Base-by-base conservation (phyloP, 2,329 filamentous ascomycete species). In the Fusarium pseudonygamai region DNA sequence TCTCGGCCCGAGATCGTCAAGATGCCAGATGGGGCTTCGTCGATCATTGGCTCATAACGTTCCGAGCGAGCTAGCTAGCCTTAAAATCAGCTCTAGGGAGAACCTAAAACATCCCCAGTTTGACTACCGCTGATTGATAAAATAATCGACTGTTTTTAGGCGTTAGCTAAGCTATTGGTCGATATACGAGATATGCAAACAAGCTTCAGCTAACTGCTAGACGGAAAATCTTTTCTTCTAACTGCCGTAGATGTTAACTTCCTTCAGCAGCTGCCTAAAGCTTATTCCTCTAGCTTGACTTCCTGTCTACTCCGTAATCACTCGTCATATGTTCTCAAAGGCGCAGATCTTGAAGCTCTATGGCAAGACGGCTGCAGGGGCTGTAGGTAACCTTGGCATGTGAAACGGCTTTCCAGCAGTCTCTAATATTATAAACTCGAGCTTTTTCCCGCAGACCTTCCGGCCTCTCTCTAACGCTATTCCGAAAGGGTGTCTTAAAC, bases 131-230 rank as follows among this genome's bases (percentile, higher is more conserved):
- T 7, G 6, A 46, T 46, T 16, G 24, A 46, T 7, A 46, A 28
- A 43, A 43, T 7, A 16, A 43, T 43, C n/a, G 9, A 42, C n/a
- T n/a, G 6, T 5, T 28, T 7, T 13, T 22, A 10, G 3, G 3
- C 11, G 2, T 2, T 10, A 0, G 1, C 16, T 2, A 7, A 2
- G 7, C 20, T 6, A n/a, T 55, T 28, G 34, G 24, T 11, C 1
- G 4, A 39, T 18, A 4, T 40, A 39, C 34, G 50, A 28, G 14
- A 6, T 3, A 9, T 22, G 4, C 1, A 1, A n/a, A 28, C 4
- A 18, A 28, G 14, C 34, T 53, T 37, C 5, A 22, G 32, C 13
- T 12, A 37, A 14, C 18, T 16, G 11, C 7, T 20, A 11, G n/a
- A 15, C n/a, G 30, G 18, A 36, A 8, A 20, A 36, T 36, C n/a